A percentile compares a stretch with the other conserved stretches of the same genome.
Conservation (phyloP, 345 rosid species). For the Cardiospermum halicacabum region DNA sequence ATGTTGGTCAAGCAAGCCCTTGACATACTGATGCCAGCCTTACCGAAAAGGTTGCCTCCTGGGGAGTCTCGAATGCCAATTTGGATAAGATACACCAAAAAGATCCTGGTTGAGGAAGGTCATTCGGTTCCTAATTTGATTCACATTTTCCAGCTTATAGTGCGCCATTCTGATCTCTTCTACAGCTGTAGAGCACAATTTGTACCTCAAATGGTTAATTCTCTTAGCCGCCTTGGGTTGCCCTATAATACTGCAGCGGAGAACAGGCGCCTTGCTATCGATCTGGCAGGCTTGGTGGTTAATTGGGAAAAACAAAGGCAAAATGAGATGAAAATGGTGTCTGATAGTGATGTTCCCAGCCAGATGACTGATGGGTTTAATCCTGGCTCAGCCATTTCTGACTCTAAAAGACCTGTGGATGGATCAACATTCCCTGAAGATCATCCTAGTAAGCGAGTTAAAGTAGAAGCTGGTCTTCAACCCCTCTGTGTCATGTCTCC, state of each 20-base stretch:
- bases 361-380: slow-evolving; percentile 57
- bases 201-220: slow-evolving; percentile 99
- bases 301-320: slow-evolving; percentile 99
- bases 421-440: slow-evolving; percentile 81
- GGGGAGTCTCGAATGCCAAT: slow-evolving; percentile 99
- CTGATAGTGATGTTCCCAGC: slow-evolving; percentile 60
- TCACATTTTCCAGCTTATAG: slow-evolving; percentile 98
- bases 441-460: slow-evolving; percentile 73
- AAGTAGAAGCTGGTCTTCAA: slow-evolving; percentile 96
- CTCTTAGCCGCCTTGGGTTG: slow-evolving; percentile 95
- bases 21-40: slow-evolving; percentile 97
- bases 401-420: slow-evolving; percentile 71
- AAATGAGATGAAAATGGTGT: slow-evolving; percentile 67
- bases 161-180: slow-evolving; percentile 95
- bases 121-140: slow-evolving; percentile 94
- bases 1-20: slow-evolving; percentile 97
- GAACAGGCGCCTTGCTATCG: slow-evolving; percentile 96
- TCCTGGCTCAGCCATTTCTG: slow-evolving; percentile 44
- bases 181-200: slow-evolving; percentile 98
- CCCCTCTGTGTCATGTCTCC: slow-evolving; percentile 93
- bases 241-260: slow-evolving; percentile 91
- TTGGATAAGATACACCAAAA: slow-evolving; percentile 98
- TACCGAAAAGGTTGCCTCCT: slow-evolving; percentile 89
- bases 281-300: slow-evolving; percentile 99
- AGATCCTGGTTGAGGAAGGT: slow-evolving; percentile 97